phyloP scores from a whole-genome alignment of 306 rosid genomes.

The Cicer judaicum region DNA sequence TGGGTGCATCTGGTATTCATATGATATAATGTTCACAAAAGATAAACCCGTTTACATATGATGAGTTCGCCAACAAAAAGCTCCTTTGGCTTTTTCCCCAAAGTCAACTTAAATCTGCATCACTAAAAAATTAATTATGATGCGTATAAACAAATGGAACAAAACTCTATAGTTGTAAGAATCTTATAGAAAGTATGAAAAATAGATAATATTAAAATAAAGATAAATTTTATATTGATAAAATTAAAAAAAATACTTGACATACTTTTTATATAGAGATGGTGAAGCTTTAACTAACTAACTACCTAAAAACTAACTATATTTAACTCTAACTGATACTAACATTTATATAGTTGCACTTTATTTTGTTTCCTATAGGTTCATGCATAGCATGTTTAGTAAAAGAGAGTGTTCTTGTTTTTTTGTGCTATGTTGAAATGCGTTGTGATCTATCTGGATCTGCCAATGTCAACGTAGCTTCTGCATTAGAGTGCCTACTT shows the following conservation, averaged over 20 bases:
- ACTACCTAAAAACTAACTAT: no score
- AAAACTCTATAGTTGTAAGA: not conserved
- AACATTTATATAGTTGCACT: slow-evolving; percentile 23
- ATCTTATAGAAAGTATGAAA: no score
- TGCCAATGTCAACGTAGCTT: slow-evolving; percentile 51
- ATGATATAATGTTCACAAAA: slow-evolving; percentile 11
- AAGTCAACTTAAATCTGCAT: slow-evolving; percentile 50
- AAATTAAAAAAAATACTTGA: no score
- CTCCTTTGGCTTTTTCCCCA: slow-evolving; percentile 32
- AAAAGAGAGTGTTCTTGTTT: not conserved
- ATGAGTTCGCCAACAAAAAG: slow-evolving; percentile 41
- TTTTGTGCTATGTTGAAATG: slow-evolving; percentile 23
- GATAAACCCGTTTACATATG: slow-evolving; percentile 18
- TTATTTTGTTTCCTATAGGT: slow-evolving; percentile 35
- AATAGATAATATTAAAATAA: no score
- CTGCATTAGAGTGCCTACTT: slow-evolving; percentile 34
- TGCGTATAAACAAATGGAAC: slow-evolving; percentile 32
- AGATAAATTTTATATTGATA: no score
- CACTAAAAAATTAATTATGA: slow-evolving; percentile 39
- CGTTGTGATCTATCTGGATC: slow-evolving; percentile 48
- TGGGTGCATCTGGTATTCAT: slow-evolving; percentile 6
- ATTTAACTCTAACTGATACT: no score
- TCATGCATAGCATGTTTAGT: slow-evolving; percentile 48
- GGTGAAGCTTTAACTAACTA: no score
- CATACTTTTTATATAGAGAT: no score